Evolutionary conservation across 306 rosid species (phyloP).

Genomic region (Cicer cuneatum): DNA sequence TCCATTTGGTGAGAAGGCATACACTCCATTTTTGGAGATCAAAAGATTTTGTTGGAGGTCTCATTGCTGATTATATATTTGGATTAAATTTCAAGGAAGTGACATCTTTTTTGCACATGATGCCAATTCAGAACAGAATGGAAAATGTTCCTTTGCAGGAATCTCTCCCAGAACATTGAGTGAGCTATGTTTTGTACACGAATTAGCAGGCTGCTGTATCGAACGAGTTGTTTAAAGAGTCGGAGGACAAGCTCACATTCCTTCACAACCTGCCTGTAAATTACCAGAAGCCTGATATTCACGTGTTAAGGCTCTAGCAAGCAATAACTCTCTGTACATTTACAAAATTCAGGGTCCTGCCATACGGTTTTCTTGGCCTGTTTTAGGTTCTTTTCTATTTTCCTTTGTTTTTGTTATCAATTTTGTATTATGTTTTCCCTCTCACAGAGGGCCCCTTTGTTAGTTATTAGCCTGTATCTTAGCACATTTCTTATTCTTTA

Average conservation of each 20-base stretch:
- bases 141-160: constrained; percentile 46
- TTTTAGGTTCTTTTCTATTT: constrained; percentile 38
- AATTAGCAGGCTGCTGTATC: constrained; percentile 41
- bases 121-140: constrained; percentile 50
- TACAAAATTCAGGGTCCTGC: constrained; percentile 42
- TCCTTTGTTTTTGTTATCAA: constrained; percentile 31
- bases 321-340: constrained; percentile 50
- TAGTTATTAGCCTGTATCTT: constrained; percentile 43
- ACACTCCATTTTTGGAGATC: constrained; percentile 55
- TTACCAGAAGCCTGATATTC: constrained; percentile 43
- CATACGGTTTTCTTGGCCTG: constrained; percentile 24
- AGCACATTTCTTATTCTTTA: constrained; percentile 55
- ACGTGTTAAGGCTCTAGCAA: constrained; percentile 44
- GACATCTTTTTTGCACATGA: constrained; percentile 52
- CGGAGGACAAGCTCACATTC: constrained; percentile 38
- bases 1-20: constrained; percentile 58
- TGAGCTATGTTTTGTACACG: constrained; percentile 38
- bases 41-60: constrained; percentile 59
- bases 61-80: constrained; percentile 56
- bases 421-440: constrained; percentile 47
- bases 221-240: constrained; percentile 41
- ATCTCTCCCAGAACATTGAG: constrained; percentile 45
- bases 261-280: constrained; percentile 53
- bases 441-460: constrained; percentile 50
- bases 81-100: constrained; percentile 57